Conservation (phyloP, 768 basidiomycete genomes). For the Austroboletus eburneus region DNA sequence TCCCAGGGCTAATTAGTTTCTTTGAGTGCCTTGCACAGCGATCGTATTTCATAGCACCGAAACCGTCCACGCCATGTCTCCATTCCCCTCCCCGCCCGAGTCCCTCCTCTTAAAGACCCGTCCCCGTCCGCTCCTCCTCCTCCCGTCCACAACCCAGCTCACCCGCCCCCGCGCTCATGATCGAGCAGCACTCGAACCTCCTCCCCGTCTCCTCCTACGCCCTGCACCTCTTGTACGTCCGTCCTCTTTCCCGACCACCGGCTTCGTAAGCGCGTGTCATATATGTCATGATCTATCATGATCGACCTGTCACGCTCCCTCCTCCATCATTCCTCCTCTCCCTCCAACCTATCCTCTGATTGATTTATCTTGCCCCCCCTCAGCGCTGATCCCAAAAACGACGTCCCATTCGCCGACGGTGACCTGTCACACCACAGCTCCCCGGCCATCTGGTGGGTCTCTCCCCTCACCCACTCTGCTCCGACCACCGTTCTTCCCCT, state of each 20-base stretch:
- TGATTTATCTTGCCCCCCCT: conserved; percentile 1
- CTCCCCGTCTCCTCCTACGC: conserved; percentile 52
- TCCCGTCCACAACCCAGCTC: not conserved
- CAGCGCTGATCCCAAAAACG: conserved; percentile 40
- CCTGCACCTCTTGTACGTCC: conserved; percentile 58
- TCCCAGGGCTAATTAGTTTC: conserved; percentile 32
- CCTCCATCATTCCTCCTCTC: conserved; percentile 8
- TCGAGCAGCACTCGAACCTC: conserved; percentile 44
- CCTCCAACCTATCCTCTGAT: conserved; percentile 7
- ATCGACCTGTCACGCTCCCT: conserved; percentile 25
- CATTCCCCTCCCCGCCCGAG: conserved; percentile 5
- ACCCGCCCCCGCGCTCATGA: conserved; percentile 40
- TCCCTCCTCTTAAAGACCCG: conserved; percentile 20
- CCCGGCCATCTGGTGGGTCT: conserved; percentile 44
- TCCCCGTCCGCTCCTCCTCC: conserved; percentile 2
- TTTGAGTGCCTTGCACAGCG: conserved; percentile 33
- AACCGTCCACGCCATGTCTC: not conserved
- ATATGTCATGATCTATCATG: conserved; percentile 29
- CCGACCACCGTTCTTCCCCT: conserved; percentile 14
- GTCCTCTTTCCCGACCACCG: conserved; percentile 21
- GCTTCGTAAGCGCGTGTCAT: conserved; percentile 24
- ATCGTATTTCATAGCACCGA: conserved; percentile 29
- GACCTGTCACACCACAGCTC: conserved; percentile 45
- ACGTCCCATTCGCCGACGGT: conserved; percentile 39
- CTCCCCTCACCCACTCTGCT: conserved; percentile 11